These are phyloP conservation scores for Pseudonitzschia multistriata DNA, from an alignment of 108 stramenopile genomes.

Conservation along the genomic window DNA sequence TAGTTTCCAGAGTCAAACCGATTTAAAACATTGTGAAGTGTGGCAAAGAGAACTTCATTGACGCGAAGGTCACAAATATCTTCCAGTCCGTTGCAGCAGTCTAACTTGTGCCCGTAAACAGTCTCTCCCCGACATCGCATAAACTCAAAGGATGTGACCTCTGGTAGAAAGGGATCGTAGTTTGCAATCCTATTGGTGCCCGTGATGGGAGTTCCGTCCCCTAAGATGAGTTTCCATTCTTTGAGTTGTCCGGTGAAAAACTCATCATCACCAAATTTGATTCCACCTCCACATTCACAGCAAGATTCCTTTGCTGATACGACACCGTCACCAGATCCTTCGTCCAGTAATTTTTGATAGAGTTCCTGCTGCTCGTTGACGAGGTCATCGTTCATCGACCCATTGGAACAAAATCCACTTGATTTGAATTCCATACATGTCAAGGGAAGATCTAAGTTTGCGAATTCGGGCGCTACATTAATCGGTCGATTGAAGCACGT, in stretches of 20 bases:
- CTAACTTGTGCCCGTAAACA: not conserved
- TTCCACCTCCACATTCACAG: slow-evolving; percentile 23
- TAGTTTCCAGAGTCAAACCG: slow-evolving; percentile 39
- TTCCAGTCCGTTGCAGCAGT: slow-evolving; percentile 67
- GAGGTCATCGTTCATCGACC: not conserved
- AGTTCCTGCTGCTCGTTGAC: not conserved
- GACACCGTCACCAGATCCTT: not conserved
- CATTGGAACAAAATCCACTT: not conserved
- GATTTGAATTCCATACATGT: not conserved
- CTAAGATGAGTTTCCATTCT: not conserved
- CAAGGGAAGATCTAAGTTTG: not conserved
- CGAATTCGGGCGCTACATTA: not conserved
- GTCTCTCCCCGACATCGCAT: slow-evolving; percentile 22
- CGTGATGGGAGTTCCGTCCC: not conserved
- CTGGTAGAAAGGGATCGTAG: not conserved
- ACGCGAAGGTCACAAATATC: slow-evolving; percentile 56
- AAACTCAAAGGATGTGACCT: slow-evolving; percentile 15
- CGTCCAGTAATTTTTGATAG: not conserved
- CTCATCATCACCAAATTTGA: not conserved
- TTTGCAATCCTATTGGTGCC: not conserved
- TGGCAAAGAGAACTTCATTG: slow-evolving; percentile 59
- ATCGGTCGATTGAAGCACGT: not conserved
- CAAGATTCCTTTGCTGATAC: not conserved
- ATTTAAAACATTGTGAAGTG: slow-evolving; percentile 65
- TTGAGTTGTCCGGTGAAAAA: not conserved